Base-by-base conservation (phyloP, 2,329 filamentous ascomycete genomes). In the Pseudocercospora fijiensis region DNA sequence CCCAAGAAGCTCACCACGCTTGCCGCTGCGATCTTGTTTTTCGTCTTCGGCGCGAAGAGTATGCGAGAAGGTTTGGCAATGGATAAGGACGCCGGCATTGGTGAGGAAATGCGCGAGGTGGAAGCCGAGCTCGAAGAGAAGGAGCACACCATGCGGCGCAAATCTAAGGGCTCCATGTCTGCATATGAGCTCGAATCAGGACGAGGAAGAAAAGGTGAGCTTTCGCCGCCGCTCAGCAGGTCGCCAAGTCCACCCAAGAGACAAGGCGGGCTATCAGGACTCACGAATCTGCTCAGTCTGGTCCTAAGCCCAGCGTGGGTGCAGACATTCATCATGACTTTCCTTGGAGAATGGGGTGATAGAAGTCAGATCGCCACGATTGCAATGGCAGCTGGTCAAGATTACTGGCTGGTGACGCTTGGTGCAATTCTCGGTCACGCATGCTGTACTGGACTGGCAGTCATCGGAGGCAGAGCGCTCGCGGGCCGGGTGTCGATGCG, bases 281-380 rank as follows among this genome's bases (percentile, higher is more conserved):
- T 97, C 24, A 88, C 88, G 76, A 99, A 99, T 72, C 85, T 99
- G 3, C 86, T 92, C 67, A 92, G 91, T 10, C 83, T 99, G 6
- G 84, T 99, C 4, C 84, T 99, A 43, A 96, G 91, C 77, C 95
- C 95, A 1, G 95, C 93, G 0, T 99, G 95, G 95, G 95, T 99
- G 13, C 94, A 98, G 79, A 99, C 95, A 0, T 99, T 99, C 75
- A 86, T 96, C 71, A 99, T 99, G 95, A 99, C 95, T 1, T 99
- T 99, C 80, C 81, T 99, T 28, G 95, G 95, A 45, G 95, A 99
- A 78, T 99, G 95, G 95, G 95, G 95, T 62, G 95, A 99, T 74
- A 88, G 95, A 70, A 96, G 91, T 76, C 95, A 99, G 80, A 98
- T 99, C 73, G 95, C 95, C 22, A 99, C 95, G 0, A 96, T 99